Evolutionary conservation across 257 asterid genomes (phyloP), one percentile per base, ranked within the genome.

Genomic region (Thymus mandschuricus): DNA sequence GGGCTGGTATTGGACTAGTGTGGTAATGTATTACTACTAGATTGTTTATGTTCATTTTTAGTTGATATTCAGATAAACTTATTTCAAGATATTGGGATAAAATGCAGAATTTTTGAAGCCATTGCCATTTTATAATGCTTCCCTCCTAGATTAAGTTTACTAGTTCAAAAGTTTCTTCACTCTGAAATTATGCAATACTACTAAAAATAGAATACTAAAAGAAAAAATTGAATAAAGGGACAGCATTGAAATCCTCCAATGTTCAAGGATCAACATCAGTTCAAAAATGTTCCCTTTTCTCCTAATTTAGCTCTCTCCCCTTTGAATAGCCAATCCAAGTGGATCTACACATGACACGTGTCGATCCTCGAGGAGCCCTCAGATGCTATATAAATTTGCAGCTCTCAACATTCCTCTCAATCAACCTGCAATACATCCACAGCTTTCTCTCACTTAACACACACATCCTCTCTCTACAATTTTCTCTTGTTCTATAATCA

Each of bases 261-360:
- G 2, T 75, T 68, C 38, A 1, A 5, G 80, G 80, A 75, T 75
- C 71, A 68, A 51, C 61, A 75, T 28, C 12, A 49, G 46, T 28
- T 34, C 0, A n/a, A 13, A 28, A 30, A 6, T 3, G 67, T 21
- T 21, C 21, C 21, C 76, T 54, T 56, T 8, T 15, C n/a, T 65
- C 52, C 72, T 50, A 48, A 28, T 54, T 7, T 51, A 50, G 52
- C 29, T 48, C 71, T 34, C 12, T 34, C 11, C 57, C 54, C 28
- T 52, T 7, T 43, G 49, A 64, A 44, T 70, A 76, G 74, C 73
- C 61, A 57, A 65, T 64, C 31, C n/a, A 35, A 1, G 6, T 15
- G 60, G 29, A 49, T 49, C 54, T 11, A 8, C 30, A 6, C 4
- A 56, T 2, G 64, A 62, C 56, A 62, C 2, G 62, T 72, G 67